Evolutionary conservation across 176 grass and related monocot genomes (phyloP), one percentile per base, ranked within the genome.

Genomic region (Ampelocalamus luodianensis): DNA sequence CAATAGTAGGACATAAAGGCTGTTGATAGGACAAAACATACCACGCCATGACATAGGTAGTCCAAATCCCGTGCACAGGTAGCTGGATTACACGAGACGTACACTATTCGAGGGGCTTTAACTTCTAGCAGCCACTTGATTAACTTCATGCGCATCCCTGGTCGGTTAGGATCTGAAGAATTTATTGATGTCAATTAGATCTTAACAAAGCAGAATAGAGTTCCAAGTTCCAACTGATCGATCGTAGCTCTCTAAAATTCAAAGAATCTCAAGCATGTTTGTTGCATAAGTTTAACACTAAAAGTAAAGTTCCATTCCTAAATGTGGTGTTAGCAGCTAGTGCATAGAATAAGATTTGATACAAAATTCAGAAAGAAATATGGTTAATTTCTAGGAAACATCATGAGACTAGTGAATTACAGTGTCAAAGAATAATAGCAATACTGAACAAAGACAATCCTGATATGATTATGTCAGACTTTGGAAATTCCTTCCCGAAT

Each of bases 111-210:
- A 38, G 93, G 83, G n/a, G 86, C 91, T 88, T 93, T 85, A 50
- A 94, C 88, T 92, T 99, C 91, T 46, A 99, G 68, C 34, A 99
- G 78, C 92, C 94, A 96, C 86, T 89, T 95, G 79, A 96, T 99
- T 82, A 99, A 69, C 80, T 99, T 99, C 91, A 94, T 92, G 76
- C 96, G 96, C 96, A 99, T 94, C 42, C 96, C 96, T 1, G 96
- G 96, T 0, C 91, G 89, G 71, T 96, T 96, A 65, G 96, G 93
- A 96, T 99, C 96, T 99, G 96, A 78, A 93, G 26, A 88, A 82
- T 84, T 63, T 72, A 84, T 84, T 34, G 24, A 63, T 60, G 26
- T 26, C 54, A 79, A 78, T 55, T 76, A 17, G 14, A 34, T 37
- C 53, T 29, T 77, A 69, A 44, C 46, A 72, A 67, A 68, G 13